A percentile compares a stretch with the other conserved stretches of the same genome.
These are phyloP conservation scores for Hypoxylon lienhwacheense DNA, from an alignment of 495 filamentous ascomycete genomes.

Conservation along the genomic window DNA sequence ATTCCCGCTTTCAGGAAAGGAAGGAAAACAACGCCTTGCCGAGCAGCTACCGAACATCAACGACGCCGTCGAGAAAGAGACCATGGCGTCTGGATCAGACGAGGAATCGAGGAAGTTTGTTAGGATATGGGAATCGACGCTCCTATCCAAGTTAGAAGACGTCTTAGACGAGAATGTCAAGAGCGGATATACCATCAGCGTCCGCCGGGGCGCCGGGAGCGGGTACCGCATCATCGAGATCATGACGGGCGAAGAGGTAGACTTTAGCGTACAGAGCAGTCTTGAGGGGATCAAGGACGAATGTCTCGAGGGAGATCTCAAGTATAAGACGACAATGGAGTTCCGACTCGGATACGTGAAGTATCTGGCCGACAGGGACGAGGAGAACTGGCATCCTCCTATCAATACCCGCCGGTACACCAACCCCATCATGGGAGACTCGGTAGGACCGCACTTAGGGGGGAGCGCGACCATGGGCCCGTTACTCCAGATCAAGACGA, in stretches of 20 bases:
- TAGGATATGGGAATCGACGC: background rate
- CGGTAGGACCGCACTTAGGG: slow-evolving; percentile 4
- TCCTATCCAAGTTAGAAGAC: slow-evolving; percentile 1
- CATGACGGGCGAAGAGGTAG: background rate
- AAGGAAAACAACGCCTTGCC: background rate
- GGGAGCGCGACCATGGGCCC: slow-evolving; percentile 11
- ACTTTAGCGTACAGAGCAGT: background rate
- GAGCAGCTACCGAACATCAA: too few species aligned
- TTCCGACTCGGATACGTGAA: background rate
- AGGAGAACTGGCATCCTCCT: background rate
- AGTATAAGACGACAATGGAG: background rate
- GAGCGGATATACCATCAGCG: slow-evolving; percentile 3
- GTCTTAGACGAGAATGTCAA: background rate
- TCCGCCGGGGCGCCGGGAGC: background rate
- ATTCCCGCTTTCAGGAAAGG: background rate
- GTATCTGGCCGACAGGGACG: background rate
- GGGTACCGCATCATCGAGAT: slow-evolving; percentile 9
- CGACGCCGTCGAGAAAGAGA: too few species aligned
- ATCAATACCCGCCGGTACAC: slow-evolving; percentile 7
- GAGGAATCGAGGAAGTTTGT: slow-evolving; percentile 8
- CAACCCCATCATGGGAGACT: slow-evolving; percentile 12
- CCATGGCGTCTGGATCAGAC: background rate
- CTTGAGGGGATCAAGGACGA: background rate
- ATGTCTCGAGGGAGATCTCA: background rate
- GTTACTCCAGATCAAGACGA: slow-evolving; percentile 1